Evolutionary conservation across 805 yeast species (phyloP).

Genomic region (Komagataella phaffii): DNA sequence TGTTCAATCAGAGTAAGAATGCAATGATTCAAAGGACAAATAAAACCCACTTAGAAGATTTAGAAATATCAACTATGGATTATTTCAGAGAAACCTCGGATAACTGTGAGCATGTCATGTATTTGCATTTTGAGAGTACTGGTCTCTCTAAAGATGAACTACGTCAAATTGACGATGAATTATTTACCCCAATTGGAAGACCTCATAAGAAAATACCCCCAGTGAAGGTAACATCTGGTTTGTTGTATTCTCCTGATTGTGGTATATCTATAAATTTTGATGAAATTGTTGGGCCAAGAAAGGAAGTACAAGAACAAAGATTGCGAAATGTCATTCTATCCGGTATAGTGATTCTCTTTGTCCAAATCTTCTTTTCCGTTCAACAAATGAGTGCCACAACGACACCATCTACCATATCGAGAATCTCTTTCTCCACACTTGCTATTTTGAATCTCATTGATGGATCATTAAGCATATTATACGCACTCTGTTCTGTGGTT

Average conservation of each 20-base stretch:
- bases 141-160: slow-evolving; percentile 38
- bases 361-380: slow-evolving; percentile 44
- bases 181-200: slow-evolving; percentile 61
- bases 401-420: slow-evolving; percentile 72
- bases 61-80: slow-evolving; percentile 23
- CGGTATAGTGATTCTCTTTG: slow-evolving; percentile 29
- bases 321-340: slow-evolving; percentile 27
- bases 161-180: slow-evolving; percentile 55
- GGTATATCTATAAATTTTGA: slow-evolving; percentile 37
- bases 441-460: slow-evolving; percentile 55
- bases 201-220: slow-evolving; percentile 53
- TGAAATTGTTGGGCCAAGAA: slow-evolving; percentile 37
- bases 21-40: slow-evolving; percentile 30
- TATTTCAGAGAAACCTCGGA: slow-evolving; percentile 18
- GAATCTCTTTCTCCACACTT: slow-evolving; percentile 58
- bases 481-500: slow-evolving; percentile 44
- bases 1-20: slow-evolving; percentile 30
- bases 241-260: slow-evolving; percentile 84
- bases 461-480: slow-evolving; percentile 51
- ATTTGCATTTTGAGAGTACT: slow-evolving; percentile 57
- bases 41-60: slow-evolving; percentile 25
- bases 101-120: slow-evolving; percentile 62
- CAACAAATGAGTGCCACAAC: slow-evolving; percentile 58
- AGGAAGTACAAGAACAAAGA: slow-evolving; percentile 27
- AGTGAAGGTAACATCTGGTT: slow-evolving; percentile 36